Evolutionary conservation across 148 eudicot genomes (phyloP), one percentile per base, ranked within the genome.

Genomic region (Pharnaceum exiguum): DNA sequence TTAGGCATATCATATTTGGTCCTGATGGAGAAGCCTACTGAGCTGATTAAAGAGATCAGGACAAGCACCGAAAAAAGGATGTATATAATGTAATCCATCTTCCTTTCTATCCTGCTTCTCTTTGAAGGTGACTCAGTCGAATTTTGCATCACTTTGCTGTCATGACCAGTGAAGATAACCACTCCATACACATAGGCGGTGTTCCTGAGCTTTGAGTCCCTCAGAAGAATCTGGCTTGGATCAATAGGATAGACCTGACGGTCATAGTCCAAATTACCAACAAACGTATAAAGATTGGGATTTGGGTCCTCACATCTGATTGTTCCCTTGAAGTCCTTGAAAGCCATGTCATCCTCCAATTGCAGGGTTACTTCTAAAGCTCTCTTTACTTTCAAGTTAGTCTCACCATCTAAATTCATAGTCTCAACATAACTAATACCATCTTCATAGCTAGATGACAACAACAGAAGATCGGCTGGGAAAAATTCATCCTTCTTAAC

Each of bases 351-450:
- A 17, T 91, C 84, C 17, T 85, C 94, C 18, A 82, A 60, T 26
- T 82, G 47, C 40, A 83, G 55, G 10, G 96, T 87, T 51, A 77
- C 81, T 78, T 91, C 98, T 56, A 83, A 44, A 45, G 94, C 74
- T 66, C 94, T 84, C 70, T 88, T 91, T 18, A 87, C 82, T 64
- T 91, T 91, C 60, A 91, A 77, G 64, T 91, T 91, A 12, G 98
- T 91, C 76, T 91, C 98, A 23, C 98, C 98, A 60, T 93, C 98
- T 67, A 93, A 70, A 57, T 93, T 93, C 98, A 93, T 93, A 31
- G 98, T 91, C 67, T 91, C 98, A 15, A 91, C 98, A 38, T 87
- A 91, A 55, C 98, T 87, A 30, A 87, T 85, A n/a, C 98, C 98
- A 55, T 91, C 98, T 51, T 91, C 96, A 50, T 85, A 85, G 71